Evolutionary conservation across 1,284 basidiomycete genomes (phyloP).

Genomic region (Tylopilus sp.): DNA sequence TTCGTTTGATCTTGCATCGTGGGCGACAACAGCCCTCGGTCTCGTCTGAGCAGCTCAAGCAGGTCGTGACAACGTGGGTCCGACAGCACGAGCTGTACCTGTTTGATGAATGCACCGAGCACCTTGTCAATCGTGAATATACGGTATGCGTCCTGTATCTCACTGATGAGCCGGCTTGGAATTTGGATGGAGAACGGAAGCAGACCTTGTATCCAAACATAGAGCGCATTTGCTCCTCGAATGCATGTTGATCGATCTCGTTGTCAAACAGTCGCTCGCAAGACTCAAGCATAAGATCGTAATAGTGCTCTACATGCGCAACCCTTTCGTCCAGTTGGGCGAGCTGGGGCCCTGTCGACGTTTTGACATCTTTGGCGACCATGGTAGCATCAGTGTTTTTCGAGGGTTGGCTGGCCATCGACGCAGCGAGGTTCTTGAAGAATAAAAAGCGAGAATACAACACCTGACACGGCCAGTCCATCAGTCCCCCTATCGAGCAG

Average conservation of each 20-base stretch:
- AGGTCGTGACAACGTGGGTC: conserved; percentile 86
- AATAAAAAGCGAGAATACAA: conserved; percentile 81
- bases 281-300: conserved; percentile 80
- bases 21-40: conserved; percentile 58
- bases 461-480: conserved; percentile 45
- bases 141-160: conserved; percentile 64
- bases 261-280: conserved; percentile 92
- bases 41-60: conserved; percentile 74
- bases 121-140: conserved; percentile 94
- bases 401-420: conserved; percentile 38
- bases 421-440: conserved; percentile 71
- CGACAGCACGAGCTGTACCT: conserved; percentile 75
- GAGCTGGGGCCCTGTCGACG: conserved; percentile 20
- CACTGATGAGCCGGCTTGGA: not conserved
- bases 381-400: conserved; percentile 28
- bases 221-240: conserved; percentile 87
- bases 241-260: conserved; percentile 81
- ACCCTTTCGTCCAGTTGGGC: conserved; percentile 24
- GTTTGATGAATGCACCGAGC: conserved; percentile 84
- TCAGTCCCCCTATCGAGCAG: conserved; percentile 2
- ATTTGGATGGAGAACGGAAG: not conserved
- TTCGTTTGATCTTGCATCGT: conserved; percentile 85
- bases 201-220: conserved; percentile 85
- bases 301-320: conserved; percentile 57
- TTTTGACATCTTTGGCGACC: conserved; percentile 35